Percentiles rank a stretch among this genome's conserved stretches.
These are phyloP conservation scores for Suhomyces terraborum DNA, from an alignment of 1,139 yeast species.

Conservation along the genomic window DNA sequence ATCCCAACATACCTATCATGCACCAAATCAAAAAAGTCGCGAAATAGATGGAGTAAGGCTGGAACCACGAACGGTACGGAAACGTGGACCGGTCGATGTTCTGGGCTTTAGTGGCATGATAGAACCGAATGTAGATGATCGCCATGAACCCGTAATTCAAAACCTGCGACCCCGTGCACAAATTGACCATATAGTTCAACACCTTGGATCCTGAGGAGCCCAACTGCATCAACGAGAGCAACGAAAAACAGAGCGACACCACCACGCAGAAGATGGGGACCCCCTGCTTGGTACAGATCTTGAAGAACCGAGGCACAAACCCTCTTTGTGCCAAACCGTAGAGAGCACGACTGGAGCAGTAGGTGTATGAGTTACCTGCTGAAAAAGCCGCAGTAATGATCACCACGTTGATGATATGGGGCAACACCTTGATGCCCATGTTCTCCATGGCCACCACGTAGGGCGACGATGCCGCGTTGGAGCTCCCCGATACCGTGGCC, in stretches of 20 bases:
- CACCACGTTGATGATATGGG: constrained; percentile 44
- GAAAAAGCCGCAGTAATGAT: constrained; percentile 42
- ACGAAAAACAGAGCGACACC: constrained; percentile 34
- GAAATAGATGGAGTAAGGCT: constrained; percentile 34
- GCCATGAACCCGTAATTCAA: constrained; percentile 69
- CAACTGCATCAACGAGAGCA: constrained; percentile 56
- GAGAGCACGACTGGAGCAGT: constrained; percentile 46
- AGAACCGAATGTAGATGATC: constrained; percentile 59
- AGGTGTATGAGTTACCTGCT: constrained; percentile 48
- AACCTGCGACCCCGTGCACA: constrained; percentile 79
- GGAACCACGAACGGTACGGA: constrained; percentile 36
- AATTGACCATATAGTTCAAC: constrained; percentile 70
- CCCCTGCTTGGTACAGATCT: constrained; percentile 50
- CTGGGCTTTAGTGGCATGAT: constrained; percentile 56
- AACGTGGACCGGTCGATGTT: constrained; percentile 32
- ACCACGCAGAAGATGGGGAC: constrained; percentile 53
- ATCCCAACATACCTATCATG: constrained; percentile 44
- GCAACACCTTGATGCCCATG: constrained; percentile 39
- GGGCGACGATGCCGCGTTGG: constrained; percentile 40
- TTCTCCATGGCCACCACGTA: constrained; percentile 50
- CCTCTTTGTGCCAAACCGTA: constrained; percentile 44
- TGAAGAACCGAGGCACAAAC: constrained; percentile 40
- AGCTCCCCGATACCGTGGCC: constrained; percentile 23
- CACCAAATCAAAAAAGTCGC: constrained; percentile 35
- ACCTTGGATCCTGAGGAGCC: constrained; percentile 64